Evolutionary conservation across 2,329 filamentous ascomycete species (phyloP).

Genomic region (Endocalyx cinctus): DNA sequence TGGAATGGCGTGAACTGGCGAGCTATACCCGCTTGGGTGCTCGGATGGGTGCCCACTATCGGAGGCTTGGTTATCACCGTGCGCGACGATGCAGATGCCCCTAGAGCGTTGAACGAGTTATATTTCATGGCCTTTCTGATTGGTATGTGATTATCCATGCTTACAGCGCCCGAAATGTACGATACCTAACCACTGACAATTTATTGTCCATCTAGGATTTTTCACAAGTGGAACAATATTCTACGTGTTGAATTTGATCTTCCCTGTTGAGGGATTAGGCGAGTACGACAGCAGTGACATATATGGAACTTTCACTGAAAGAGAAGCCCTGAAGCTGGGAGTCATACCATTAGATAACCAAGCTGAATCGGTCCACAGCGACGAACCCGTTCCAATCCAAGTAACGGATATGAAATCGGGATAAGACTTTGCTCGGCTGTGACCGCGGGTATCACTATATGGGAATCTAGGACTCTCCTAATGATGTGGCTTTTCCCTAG

Average conservation of each 20-base stretch:
- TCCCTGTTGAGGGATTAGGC: slow-evolving; percentile 34
- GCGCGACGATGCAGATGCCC: slow-evolving; percentile 20
- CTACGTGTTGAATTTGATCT: slow-evolving; percentile 31
- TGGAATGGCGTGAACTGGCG: slow-evolving; percentile 39
- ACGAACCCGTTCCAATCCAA: too few relatives aligned
- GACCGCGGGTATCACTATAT: too few relatives aligned
- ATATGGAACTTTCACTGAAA: slow-evolving; percentile 39
- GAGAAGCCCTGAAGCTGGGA: slow-evolving; percentile 36
- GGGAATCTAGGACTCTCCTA: too few relatives aligned
- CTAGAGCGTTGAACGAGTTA: slow-evolving; percentile 34
- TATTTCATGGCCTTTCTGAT: slow-evolving; percentile 45
- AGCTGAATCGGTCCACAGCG: too few relatives aligned
- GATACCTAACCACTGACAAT: too few relatives aligned
- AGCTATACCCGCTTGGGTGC: slow-evolving; percentile 36
- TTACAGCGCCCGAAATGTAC: too few relatives aligned
- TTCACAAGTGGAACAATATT: slow-evolving; percentile 28
- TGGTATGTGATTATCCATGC: slow-evolving; percentile 26
- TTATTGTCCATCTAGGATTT: slow-evolving; percentile 34
- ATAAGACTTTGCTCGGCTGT: too few relatives aligned
- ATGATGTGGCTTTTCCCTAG: too few relatives aligned
- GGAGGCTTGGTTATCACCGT: slow-evolving; percentile 33
- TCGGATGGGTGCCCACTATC: slow-evolving; percentile 39
- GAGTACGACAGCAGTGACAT: slow-evolving; percentile 39
- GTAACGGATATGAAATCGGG: too few relatives aligned
- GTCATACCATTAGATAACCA: slow-evolving; percentile 22